These are phyloP conservation scores for Tylopilus balloui DNA, from an alignment of 768 basidiomycete genomes.

Conservation along the genomic window DNA sequence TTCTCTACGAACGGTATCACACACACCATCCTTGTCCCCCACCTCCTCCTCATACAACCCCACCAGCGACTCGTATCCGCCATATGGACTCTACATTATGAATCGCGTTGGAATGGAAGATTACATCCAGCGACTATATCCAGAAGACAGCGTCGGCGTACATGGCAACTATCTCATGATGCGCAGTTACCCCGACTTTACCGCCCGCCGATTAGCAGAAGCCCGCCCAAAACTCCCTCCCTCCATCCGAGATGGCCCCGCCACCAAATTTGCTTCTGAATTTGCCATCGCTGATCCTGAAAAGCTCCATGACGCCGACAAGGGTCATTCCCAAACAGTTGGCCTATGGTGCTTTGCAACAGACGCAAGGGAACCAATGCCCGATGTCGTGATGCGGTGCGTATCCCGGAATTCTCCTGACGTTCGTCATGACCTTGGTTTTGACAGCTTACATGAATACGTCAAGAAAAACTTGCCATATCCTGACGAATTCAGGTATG, in stretches of 20 bases:
- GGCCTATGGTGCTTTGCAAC: constrained; percentile 75
- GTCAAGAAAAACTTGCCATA: constrained; percentile 64
- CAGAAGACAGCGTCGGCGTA: constrained; percentile 66
- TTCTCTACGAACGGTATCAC: constrained; percentile 73
- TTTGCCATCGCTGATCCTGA: constrained; percentile 44
- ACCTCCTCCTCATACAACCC: constrained; percentile 4
- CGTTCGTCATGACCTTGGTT: background rate
- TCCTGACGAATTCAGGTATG: constrained; percentile 68
- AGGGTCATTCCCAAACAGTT: constrained; percentile 54
- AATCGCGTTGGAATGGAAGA: constrained; percentile 80
- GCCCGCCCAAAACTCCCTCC: constrained; percentile 26
- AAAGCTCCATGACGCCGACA: constrained; percentile 42
- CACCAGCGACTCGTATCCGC: constrained; percentile 66
- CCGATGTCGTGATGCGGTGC: constrained; percentile 66
- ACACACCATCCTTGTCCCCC: background rate
- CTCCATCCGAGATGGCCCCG: constrained; percentile 26
- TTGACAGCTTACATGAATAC: constrained; percentile 55
- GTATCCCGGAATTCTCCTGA: constrained; percentile 13
- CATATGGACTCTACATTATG: constrained; percentile 80
- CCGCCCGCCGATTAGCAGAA: constrained; percentile 42
- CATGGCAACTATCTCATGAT: constrained; percentile 68
- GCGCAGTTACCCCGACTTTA: constrained; percentile 68
- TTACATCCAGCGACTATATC: constrained; percentile 67
- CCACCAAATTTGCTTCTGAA: constrained; percentile 47
- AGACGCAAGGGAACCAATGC: constrained; percentile 66